Conservation (phyloP, 2,329 filamentous ascomycete species). For the Aureobasidium zeae region DNA sequence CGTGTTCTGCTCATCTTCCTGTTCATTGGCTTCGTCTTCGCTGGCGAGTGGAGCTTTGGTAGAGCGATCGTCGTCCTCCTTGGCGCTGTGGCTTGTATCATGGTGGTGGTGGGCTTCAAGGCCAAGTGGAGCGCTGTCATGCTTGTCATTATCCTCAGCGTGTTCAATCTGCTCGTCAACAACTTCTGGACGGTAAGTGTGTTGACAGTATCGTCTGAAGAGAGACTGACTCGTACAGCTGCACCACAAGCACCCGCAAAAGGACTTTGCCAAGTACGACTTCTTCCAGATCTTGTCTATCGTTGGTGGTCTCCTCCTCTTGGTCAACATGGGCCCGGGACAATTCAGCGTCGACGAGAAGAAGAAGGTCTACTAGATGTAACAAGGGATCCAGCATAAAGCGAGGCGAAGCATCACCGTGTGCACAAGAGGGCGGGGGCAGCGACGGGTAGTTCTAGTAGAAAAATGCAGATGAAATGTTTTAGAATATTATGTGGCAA, state of each 20-base stretch:
- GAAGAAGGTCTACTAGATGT: slow-evolving; percentile 91
- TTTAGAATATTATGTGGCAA: no score
- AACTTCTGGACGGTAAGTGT: slow-evolving; percentile 96
- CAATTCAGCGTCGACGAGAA: slow-evolving; percentile 99
- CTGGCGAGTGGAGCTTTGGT: slow-evolving; percentile 85
- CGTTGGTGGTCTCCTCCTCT: slow-evolving; percentile 86
- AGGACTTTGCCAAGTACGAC: slow-evolving; percentile 99
- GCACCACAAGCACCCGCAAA: slow-evolving; percentile 95
- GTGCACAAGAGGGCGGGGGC: no score
- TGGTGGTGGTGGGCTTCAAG: slow-evolving; percentile 99
- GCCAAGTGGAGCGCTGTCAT: slow-evolving; percentile 97
- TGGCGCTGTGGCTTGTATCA: slow-evolving; percentile 84
- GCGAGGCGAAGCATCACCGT: no score
- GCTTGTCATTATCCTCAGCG: slow-evolving; percentile 84
- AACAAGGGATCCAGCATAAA: background rate
- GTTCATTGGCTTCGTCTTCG: slow-evolving; percentile 93
- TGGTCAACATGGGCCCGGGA: slow-evolving; percentile 97
- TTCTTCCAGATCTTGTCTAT: slow-evolving; percentile 99
- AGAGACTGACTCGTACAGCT: slow-evolving; percentile 50
- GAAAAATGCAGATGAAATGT: no score
- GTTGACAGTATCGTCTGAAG: background rate
- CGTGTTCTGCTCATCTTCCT: slow-evolving; percentile 94
- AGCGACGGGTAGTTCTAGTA: no score
- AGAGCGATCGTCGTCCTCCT: slow-evolving; percentile 75
- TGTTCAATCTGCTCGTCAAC: slow-evolving; percentile 97